Percentiles rank a stretch among this genome's conserved stretches.
These are phyloP conservation scores for Cymbopogon citratus DNA, from an alignment of 176 grass and related monocot species.

Conservation along the genomic window DNA sequence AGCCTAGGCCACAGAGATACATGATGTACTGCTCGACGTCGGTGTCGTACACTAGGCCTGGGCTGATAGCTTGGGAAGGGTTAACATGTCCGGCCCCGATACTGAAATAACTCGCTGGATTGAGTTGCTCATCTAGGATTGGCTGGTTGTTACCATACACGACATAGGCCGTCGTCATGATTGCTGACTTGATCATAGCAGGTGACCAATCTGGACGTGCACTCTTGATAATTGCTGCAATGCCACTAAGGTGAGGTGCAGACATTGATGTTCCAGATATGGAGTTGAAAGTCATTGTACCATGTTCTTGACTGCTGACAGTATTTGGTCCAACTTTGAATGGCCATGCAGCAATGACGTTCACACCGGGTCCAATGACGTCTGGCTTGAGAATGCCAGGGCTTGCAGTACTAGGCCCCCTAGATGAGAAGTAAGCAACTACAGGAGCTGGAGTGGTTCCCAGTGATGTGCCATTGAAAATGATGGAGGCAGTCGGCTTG, in stretches of 20 bases:
- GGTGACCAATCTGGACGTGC: constrained; percentile 38
- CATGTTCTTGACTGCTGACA: neutral
- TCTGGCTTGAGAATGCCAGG: constrained; percentile 42
- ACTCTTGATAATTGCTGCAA: constrained; percentile 36
- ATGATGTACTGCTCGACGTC: constrained; percentile 11
- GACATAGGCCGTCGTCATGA: constrained; percentile 37
- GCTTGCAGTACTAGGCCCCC: constrained; percentile 24
- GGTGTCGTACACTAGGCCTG: constrained; percentile 40
- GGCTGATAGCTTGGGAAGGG: constrained; percentile 14
- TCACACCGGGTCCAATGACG: constrained; percentile 35
- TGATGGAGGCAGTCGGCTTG: neutral
- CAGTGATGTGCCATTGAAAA: constrained; percentile 35
- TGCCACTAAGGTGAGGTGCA: constrained; percentile 47
- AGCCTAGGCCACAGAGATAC: constrained; percentile 29
- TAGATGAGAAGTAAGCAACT: constrained; percentile 43
- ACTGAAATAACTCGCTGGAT: constrained; percentile 13
- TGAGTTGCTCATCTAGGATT: constrained; percentile 21
- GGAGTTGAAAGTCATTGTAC: neutral
- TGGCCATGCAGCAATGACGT: constrained; percentile 40
- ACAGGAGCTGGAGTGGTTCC: constrained; percentile 22
- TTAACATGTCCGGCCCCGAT: constrained; percentile 37
- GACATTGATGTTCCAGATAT: constrained; percentile 43
- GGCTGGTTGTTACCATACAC: neutral
- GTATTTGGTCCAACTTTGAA: neutral
- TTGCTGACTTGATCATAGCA: constrained; percentile 25